phyloP scores from a whole-genome alignment of 1,139 yeast species.

The Petasospora fabianii region DNA sequence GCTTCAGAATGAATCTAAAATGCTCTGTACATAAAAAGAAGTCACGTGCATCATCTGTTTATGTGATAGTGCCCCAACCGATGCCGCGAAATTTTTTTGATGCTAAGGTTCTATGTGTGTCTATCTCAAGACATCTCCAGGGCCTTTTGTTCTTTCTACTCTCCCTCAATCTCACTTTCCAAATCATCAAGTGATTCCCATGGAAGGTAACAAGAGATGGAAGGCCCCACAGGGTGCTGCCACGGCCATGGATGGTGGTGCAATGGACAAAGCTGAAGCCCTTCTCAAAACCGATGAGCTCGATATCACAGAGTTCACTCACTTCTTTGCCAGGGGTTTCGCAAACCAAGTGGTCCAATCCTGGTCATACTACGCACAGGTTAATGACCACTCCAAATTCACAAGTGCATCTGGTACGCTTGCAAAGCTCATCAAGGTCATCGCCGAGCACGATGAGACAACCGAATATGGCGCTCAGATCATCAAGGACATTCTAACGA shows the following conservation, averaged over 20 bases:
- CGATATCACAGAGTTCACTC: slow-evolving; percentile 9
- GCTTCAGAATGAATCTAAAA: no score
- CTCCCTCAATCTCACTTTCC: no score
- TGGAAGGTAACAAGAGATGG: slow-evolving; percentile 12
- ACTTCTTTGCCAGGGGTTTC: slow-evolving; percentile 34
- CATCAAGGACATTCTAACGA: slow-evolving; percentile 50
- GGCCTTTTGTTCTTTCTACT: no score
- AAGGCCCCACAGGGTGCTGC: slow-evolving; percentile 9
- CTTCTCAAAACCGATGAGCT: slow-evolving; percentile 7
- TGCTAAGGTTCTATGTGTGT: no score
- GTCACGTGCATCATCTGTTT: no score
- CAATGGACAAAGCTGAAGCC: slow-evolving; percentile 14
- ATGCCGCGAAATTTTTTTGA: no score
- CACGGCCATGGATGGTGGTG: slow-evolving; percentile 12
- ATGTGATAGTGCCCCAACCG: no score
- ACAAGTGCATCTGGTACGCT: slow-evolving; percentile 35
- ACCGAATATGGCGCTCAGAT: slow-evolving; percentile 35
- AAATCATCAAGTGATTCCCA: no score
- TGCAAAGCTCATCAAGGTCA: slow-evolving; percentile 13
- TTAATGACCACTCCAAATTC: slow-evolving; percentile 55
- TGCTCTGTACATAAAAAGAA: no score
- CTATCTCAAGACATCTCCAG: no score
- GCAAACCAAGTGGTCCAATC: slow-evolving; percentile 40
- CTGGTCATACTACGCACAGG: slow-evolving; percentile 64
- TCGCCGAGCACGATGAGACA: slow-evolving; percentile 16